Base-by-base conservation (phyloP, 805 yeast genomes). In the Saturnispora ahearnii region DNA sequence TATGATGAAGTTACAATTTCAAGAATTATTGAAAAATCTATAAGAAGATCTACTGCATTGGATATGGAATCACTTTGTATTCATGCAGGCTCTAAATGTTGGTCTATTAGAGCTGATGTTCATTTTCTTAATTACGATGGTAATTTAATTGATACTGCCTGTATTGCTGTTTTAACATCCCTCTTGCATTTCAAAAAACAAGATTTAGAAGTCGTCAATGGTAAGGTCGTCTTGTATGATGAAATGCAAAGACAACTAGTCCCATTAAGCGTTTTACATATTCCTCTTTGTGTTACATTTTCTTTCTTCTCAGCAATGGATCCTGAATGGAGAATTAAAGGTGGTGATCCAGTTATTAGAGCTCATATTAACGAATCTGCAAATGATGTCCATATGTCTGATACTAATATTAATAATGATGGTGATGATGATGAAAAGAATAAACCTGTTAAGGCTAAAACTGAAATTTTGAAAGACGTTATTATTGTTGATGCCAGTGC, bases 61-160 rank as follows among this genome's bases (percentile, higher is more conserved):
- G 99, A 93, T 66, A 74, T 91, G 40, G 99, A 93, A 64, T 79
- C 87, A 45, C 68, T 93, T 42, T 91, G 98, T 68, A 87, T 93
- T 42, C 78, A 86, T 22, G 95, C 96, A 0, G 98, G 97, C 2
- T 76, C 81, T 48, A 83, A 87, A 56, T 89, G 95, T 62, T 93
- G 99, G 99, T 75, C 81, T 50, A 73, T 93, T 11, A 76, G 95
- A 51, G 97, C 95, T 0, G 97, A 90, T 62, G 79, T 93, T 15
- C 95, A 89, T 61, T 86, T 87, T 59, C 67, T 93, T 51, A 84
- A 89, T 62, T 88, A 80, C 61, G 99, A 93, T 66, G 99, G 99
- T 40, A 95, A 95, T 18, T 76, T 93, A 44, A 82, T 90, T 38
- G 99, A 93, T 65, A 85, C 88, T 6, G 83, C 91, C 40, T 87